Percentiles rank a stretch among this genome's conserved stretches.
phyloP scores from a whole-genome alignment of 2,329 filamentous ascomycete species.

The Alternaria sp. region DNA sequence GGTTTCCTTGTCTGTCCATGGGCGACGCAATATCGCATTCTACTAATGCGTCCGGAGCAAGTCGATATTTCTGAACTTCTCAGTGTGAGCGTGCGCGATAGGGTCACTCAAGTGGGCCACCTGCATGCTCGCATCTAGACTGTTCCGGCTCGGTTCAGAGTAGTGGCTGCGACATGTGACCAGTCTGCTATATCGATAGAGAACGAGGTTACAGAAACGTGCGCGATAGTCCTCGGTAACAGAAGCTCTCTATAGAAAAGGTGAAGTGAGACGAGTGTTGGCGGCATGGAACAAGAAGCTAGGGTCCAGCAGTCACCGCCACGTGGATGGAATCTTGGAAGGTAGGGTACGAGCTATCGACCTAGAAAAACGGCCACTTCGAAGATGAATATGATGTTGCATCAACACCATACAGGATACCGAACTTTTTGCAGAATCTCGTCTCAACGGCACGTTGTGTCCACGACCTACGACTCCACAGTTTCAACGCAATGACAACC shows the following conservation, averaged over 20 bases:
- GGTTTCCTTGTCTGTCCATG: neutral
- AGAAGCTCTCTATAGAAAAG: neutral
- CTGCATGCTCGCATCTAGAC: too few relatives aligned
- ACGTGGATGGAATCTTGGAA: neutral
- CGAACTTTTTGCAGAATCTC: neutral
- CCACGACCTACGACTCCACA: neutral
- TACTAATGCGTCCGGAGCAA: neutral
- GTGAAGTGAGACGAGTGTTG: neutral
- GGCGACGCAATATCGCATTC: neutral
- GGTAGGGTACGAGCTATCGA: neutral
- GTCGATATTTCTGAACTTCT: neutral
- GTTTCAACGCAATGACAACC: neutral
- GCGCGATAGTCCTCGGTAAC: neutral
- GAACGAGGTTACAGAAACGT: neutral
- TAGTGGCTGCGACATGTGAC: neutral
- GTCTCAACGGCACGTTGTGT: neutral
- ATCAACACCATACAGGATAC: neutral
- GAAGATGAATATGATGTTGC: neutral
- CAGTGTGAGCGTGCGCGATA: neutral
- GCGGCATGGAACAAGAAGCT: neutral
- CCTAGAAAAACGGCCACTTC: neutral
- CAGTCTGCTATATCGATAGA: neutral
- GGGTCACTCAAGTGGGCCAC: neutral
- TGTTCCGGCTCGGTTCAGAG: neutral
- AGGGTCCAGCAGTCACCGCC: slow-evolving; percentile 6